These are phyloP conservation scores for Mortierella hygrophila DNA, from an alignment of 192 early-diverging fungal genomes.

Conservation along the genomic window DNA sequence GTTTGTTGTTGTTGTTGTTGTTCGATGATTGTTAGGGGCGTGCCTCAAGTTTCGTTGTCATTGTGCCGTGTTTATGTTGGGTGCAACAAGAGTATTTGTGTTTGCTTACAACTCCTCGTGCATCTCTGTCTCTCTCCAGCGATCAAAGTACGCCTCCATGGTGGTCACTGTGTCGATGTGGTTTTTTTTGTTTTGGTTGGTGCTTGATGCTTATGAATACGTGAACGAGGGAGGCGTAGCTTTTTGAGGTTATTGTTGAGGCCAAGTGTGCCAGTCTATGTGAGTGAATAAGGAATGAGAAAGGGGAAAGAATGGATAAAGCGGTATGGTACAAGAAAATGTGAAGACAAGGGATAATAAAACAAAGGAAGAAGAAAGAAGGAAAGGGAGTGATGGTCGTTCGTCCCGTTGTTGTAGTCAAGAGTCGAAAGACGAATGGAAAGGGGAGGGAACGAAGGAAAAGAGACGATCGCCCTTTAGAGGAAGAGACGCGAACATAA, in stretches of 20 bases:
- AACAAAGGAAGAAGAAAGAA: too few species aligned
- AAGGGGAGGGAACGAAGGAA: too few species aligned
- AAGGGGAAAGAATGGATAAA: background rate
- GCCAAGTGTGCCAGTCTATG: background rate
- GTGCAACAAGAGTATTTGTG: background rate
- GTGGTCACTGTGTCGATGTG: background rate
- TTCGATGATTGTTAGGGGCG: background rate
- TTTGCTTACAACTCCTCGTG: constrained; percentile 26
- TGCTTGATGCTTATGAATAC: background rate
- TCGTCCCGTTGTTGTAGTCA: too few species aligned
- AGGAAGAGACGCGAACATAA: too few species aligned
- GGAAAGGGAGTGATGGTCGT: too few species aligned
- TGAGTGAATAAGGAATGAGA: background rate
- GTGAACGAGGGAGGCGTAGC: background rate
- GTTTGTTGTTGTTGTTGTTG: background rate
- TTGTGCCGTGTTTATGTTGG: background rate
- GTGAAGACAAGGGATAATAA: background rate
- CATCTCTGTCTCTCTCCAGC: constrained; percentile 25
- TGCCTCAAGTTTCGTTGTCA: background rate
- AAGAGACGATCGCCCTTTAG: too few species aligned
- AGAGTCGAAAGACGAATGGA: too few species aligned
- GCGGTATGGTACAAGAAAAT: background rate
- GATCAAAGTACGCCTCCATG: constrained; percentile 25
- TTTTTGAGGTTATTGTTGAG: background rate
- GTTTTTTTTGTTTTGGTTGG: background rate